Evolutionary conservation across 805 yeast genomes (phyloP), one percentile per base, ranked within the genome.

Genomic region (Metschnikowia amazonensis): DNA sequence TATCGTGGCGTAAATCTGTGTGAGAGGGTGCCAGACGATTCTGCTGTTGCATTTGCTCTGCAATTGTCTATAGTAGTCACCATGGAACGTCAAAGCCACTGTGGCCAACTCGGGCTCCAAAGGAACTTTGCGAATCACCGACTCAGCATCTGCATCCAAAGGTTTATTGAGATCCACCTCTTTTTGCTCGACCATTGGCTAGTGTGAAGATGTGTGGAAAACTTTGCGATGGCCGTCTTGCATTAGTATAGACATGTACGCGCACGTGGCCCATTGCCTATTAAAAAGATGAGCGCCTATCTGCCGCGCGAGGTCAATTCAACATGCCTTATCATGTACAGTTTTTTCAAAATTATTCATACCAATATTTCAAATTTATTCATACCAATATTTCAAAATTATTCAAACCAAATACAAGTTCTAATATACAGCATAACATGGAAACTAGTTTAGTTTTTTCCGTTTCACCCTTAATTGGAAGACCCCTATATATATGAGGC

Each of bases 61-160:
- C 32, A 68, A 59, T 50, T 67, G 72, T 20, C 75, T 59, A 45
- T 78, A 66, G 52, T 73, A 79, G 60, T 86, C 94, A 46, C 86
- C 80, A 25, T 83, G 79, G 48, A 85, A 63, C 46, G 79, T 81
- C 44, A 82, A 58, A 1, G 83, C 78, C 9, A 86, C 86, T 36
- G 78, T 76, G 1, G 84, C 70, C 33, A 72, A 69, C 25, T 76
- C 79, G 1, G 90, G 90, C 5, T 67, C 69, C 42, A 86, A 67
- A 2, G 64, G 60, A 0, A 76, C 56, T 30, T 79, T 67, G 37
- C 63, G 66, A 31, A 86, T 76, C 1, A 77, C 76, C 9, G 88
- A 70, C 13, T 80, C 76, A 0, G 73, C 74, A 29, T 72, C 66
- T 0, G 57, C 63, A 47, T 80, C 77, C 44, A 86, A 62, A 5